Evolutionary conservation across 176 grass and related monocot genomes (phyloP).

Genomic region (Juncus effusus): DNA sequence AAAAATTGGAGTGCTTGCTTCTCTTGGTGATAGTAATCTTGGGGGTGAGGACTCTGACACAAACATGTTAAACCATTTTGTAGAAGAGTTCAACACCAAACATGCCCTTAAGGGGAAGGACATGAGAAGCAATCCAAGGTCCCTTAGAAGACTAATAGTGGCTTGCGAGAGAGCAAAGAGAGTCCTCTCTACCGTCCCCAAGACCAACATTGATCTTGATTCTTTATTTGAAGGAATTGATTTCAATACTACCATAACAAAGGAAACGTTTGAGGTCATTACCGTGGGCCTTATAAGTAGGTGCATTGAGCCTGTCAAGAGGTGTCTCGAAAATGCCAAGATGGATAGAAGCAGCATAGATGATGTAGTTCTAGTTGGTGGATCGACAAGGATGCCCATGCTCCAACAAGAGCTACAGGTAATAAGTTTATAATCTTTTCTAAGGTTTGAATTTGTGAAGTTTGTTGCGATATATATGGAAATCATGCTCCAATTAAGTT

Average conservation of each 20-base stretch:
- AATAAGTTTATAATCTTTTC: neutral
- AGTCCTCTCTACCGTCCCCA: slow-evolving; percentile 13
- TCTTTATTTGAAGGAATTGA: slow-evolving; percentile 22
- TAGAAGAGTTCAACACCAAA: slow-evolving; percentile 34
- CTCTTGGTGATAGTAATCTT: slow-evolving; percentile 14
- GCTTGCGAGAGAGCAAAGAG: slow-evolving; percentile 23
- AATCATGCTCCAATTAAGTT: neutral
- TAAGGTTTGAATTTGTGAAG: too few species aligned
- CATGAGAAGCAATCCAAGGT: slow-evolving; percentile 18
- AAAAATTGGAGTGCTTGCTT: slow-evolving; percentile 6
- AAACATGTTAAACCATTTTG: slow-evolving; percentile 10
- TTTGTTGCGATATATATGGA: too few species aligned
- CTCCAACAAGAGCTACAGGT: slow-evolving; percentile 8
- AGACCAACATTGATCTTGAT: slow-evolving; percentile 25
- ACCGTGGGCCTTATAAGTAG: neutral
- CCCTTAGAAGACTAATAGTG: slow-evolving; percentile 4
- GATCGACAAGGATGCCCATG: slow-evolving; percentile 16
- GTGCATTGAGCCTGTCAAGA: neutral
- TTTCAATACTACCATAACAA: slow-evolving; percentile 7
- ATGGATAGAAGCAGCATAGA: slow-evolving; percentile 12
- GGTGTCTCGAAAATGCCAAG: slow-evolving; percentile 11
- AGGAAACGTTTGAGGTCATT: neutral
- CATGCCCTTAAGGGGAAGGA: slow-evolving; percentile 22
- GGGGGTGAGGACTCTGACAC: slow-evolving; percentile 24
- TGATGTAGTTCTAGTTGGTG: slow-evolving; percentile 13